Base-by-base conservation (phyloP, 1,139 yeast species). In the Entelexis paramagnoliae region DNA sequence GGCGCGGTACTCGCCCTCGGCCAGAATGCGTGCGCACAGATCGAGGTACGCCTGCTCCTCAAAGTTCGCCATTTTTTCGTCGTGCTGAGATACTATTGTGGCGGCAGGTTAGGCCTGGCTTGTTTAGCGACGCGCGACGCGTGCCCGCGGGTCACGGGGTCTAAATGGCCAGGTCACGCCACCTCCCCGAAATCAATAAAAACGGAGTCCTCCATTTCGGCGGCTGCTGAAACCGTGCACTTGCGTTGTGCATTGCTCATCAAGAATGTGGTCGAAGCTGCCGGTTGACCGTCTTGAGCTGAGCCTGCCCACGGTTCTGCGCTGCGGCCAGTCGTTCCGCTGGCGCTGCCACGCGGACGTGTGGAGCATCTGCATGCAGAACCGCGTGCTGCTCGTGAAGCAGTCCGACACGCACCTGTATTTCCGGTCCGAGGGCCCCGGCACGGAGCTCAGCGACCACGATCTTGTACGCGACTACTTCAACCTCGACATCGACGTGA, bases 1-100 rank as follows among this genome's bases (percentile, higher is more conserved):
- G 6, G 93, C 88, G 56, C 99, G 80, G 60, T 76, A 76, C 65
- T 91, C 97, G 36, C 98, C 98, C 58, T 83, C 79, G 4, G 76
- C 73, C 32, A 91, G 80, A 65, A 93, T 91, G 13, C 77, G 72
- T 54, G 73, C 69, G 66, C 97, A 87, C 48, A 91, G 76, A 59
- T 86, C 89, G 36, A 91, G 77, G 65, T 91, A 91, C 14, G 88
- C 89, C 62, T 80, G 83, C 67, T 91, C 99, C n/a, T 55, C 61
- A 14, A 49, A 13, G 38, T 57, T 57, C 28, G 14, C 43, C 51
- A 48, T 50, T 8, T 16, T 26, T 10, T 2, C 30, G 14, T 7
- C 10, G 30, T 26, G 30, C 2, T 9, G 16, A 8, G 28, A 10
- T 26, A 8, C 9, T 7, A 8, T 26, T 26, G 28, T 10, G 10